Percentiles rank a stretch among this genome's conserved stretches.
phyloP scores from a whole-genome alignment of 139 green algal species.

The Limnomonas spitsbergensis region DNA sequence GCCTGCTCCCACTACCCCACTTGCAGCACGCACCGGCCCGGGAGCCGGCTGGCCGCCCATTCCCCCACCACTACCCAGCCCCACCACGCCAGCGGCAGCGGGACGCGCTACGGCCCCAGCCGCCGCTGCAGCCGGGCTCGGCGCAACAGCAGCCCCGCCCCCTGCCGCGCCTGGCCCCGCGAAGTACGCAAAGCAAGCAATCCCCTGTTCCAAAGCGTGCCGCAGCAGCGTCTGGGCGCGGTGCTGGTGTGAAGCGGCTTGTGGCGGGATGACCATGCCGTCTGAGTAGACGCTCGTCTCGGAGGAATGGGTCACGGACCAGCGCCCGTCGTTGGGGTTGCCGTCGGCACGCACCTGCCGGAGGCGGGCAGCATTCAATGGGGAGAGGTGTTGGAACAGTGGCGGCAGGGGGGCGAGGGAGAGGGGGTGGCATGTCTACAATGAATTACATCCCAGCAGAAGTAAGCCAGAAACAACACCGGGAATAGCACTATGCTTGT shows the following conservation, averaged over 20 bases:
- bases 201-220: not conserved
- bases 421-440: too few relatives aligned
- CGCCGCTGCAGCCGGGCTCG: not conserved
- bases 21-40: not conserved
- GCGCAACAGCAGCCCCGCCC: not conserved
- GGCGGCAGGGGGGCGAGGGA: too few relatives aligned
- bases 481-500: too few relatives aligned
- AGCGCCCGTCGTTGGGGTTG: not conserved
- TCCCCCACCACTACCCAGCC: not conserved
- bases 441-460: too few relatives aligned
- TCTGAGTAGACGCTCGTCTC: not conserved
- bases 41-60: not conserved
- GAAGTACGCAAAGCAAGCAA: not conserved
- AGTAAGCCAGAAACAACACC: too few relatives aligned
- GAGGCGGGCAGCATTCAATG: not conserved
- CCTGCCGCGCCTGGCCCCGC: not conserved
- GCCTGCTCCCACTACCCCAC: too few relatives aligned
- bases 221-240: not conserved
- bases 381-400: too few relatives aligned
- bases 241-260: not conserved
- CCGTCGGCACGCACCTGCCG: not conserved
- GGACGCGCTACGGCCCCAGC: not conserved
- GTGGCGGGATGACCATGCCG: not conserved
- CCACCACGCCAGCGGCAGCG: not conserved
- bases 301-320: not conserved